These are phyloP conservation scores for Aspergillus piperis DNA, from an alignment of 2,329 filamentous ascomycete species.

Conservation along the genomic window DNA sequence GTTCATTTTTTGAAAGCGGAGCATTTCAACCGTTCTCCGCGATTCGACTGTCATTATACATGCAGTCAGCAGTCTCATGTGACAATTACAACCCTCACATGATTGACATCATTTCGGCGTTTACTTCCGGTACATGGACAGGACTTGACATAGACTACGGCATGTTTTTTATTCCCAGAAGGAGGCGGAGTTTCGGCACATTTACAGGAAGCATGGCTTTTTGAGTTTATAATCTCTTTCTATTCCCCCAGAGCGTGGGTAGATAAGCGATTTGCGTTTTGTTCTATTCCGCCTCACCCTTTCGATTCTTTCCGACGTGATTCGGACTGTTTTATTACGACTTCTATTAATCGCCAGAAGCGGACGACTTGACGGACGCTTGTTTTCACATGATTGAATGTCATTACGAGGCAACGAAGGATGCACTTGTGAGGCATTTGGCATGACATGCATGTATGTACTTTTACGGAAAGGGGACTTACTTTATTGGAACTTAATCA, in stretches of 20 bases:
- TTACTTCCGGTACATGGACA: slow-evolving; percentile 9
- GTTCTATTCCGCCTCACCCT: slow-evolving; percentile 1
- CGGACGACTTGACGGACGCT: slow-evolving; percentile 3
- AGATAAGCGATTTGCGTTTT: slow-evolving; percentile 16
- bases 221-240: slow-evolving; percentile 8
- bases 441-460: slow-evolving; percentile 17
- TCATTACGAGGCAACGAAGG: slow-evolving; percentile 17
- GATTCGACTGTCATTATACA: neutral
- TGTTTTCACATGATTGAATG: slow-evolving; percentile 12
- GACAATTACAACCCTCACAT: neutral
- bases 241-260: slow-evolving; percentile 14
- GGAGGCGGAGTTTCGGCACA: slow-evolving; percentile 23
- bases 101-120: slow-evolving; percentile 4
- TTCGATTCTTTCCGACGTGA: neutral
- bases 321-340: slow-evolving; percentile 9
- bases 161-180: slow-evolving; percentile 16
- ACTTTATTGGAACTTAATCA: slow-evolving; percentile 6
- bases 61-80: neutral
- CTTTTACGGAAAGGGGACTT: slow-evolving; percentile 11
- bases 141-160: slow-evolving; percentile 27
- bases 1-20: neutral
- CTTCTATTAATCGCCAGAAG: neutral
- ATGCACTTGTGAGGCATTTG: slow-evolving; percentile 12
- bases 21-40: neutral
- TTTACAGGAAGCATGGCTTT: slow-evolving; percentile 13